A percentile compares a stretch with the other conserved stretches of the same genome.
Evolutionary conservation across 257 asterid species (phyloP).

Genomic region (Solanum corneliomulleri): DNA sequence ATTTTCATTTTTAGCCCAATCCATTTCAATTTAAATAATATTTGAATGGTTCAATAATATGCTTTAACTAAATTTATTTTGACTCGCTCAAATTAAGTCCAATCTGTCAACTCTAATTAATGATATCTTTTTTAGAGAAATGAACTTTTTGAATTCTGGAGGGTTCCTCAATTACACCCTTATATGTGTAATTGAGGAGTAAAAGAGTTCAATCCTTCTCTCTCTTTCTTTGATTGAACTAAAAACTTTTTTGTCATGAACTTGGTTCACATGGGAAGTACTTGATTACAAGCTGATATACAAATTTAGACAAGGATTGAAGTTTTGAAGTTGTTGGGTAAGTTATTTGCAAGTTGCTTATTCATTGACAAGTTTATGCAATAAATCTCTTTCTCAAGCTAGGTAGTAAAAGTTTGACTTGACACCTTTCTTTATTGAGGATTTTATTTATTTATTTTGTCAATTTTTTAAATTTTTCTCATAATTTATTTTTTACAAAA

Average conservation of each 20-base stretch:
- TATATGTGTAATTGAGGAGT: background rate
- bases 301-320: background rate
- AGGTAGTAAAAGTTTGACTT: too few relatives aligned
- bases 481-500: too few relatives aligned
- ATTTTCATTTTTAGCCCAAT: background rate
- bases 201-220: background rate
- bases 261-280: background rate
- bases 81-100: fast-evolving
- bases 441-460: too few relatives aligned
- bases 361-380: background rate
- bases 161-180: fast-evolving
- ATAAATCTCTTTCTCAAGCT: too few relatives aligned
- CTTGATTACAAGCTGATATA: background rate
- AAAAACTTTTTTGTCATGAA: background rate
- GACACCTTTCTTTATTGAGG: too few relatives aligned
- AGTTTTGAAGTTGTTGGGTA: background rate
- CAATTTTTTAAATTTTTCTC: too few relatives aligned
- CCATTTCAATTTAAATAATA: background rate
- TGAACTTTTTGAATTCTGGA: background rate
- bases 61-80: too few relatives aligned
- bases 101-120: too few relatives aligned
- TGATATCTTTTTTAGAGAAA: background rate
- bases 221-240: background rate
- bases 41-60: background rate
- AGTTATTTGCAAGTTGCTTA: background rate